Evolutionary conservation across 164 flowering plant genomes (phyloP).

Genomic region (Kalanchoe fedtschenkoi): DNA sequence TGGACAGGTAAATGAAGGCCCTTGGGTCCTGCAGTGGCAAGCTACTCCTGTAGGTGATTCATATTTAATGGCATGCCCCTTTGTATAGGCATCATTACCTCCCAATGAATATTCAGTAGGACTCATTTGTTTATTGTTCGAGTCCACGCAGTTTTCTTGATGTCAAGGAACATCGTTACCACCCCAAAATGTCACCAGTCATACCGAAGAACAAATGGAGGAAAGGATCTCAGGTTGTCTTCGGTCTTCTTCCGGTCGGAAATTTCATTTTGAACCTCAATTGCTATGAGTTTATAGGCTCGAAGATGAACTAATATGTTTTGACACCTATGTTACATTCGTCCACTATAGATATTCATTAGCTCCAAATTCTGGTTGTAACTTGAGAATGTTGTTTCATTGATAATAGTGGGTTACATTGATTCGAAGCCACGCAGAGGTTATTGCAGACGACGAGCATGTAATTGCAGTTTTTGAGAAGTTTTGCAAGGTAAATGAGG

Average conservation of each 20-base stretch:
- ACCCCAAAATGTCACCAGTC: conserved; percentile 71
- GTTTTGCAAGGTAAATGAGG: conserved; percentile 64
- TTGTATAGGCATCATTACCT: not conserved
- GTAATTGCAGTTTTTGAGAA: conserved; percentile 57
- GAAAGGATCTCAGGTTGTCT: conserved; percentile 91
- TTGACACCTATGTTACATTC: not conserved
- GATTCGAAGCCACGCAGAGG: conserved; percentile 61
- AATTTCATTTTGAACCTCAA: not conserved
- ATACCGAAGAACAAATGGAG: conserved; percentile 80
- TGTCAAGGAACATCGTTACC: conserved; percentile 57
- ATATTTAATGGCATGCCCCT: not conserved
- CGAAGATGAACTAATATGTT: not conserved
- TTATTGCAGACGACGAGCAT: conserved; percentile 57
- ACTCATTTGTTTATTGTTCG: conserved; percentile 11
- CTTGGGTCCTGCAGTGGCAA: conserved; percentile 14
- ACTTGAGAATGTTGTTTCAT: conserved; percentile 8
- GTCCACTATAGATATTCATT: not conserved
- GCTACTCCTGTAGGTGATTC: not conserved
- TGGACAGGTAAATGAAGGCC: conserved; percentile 63
- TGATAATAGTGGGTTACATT: conserved; percentile 70
- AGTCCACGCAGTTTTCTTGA: conserved; percentile 54
- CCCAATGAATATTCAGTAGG: not conserved
- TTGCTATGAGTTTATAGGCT: not conserved
- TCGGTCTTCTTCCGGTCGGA: not conserved
- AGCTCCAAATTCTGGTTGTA: not conserved